Evolutionary conservation across 2,329 filamentous ascomycete species (phyloP).

Genomic region (Remersonia thermophila): DNA sequence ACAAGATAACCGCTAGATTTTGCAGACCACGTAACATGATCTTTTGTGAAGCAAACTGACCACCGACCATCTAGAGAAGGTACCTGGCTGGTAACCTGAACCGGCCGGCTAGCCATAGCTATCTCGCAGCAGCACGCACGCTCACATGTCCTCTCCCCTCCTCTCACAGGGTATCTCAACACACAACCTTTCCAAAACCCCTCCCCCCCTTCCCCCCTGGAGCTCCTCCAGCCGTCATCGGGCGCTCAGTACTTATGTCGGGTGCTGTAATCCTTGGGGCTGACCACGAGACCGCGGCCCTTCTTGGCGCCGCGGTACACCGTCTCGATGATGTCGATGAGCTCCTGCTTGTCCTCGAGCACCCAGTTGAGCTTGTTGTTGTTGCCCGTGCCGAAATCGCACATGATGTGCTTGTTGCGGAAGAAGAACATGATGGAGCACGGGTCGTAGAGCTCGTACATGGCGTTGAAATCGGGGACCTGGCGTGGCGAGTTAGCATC

Average conservation of each 20-base stretch:
- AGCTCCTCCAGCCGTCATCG: not conserved
- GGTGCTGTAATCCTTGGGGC: constrained; percentile 70
- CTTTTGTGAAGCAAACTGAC: too few species aligned
- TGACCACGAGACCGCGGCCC: constrained; percentile 88
- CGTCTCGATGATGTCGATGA: constrained; percentile 97
- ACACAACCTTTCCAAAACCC: not conserved
- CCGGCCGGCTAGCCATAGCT: too few species aligned
- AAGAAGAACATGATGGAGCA: constrained; percentile 98
- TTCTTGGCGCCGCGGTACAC: constrained; percentile 99
- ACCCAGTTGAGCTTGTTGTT: constrained; percentile 99
- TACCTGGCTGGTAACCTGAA: too few species aligned
- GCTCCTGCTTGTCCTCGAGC: constrained; percentile 91
- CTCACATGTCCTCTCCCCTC: too few species aligned
- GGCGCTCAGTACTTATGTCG: constrained; percentile 49
- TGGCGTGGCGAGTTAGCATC: too few species aligned
- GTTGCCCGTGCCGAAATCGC: constrained; percentile 93
- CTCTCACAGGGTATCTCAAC: too few species aligned
- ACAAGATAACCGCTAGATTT: too few species aligned
- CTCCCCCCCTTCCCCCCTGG: not conserved
- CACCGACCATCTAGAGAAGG: too few species aligned
- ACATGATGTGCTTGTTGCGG: constrained; percentile 98
- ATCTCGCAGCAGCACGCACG: too few species aligned
- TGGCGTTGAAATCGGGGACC: constrained; percentile 38
- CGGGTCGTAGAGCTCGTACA: constrained; percentile 67
- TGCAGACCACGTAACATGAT: too few species aligned